Evolutionary conservation across 371 early-diverging fungal species (phyloP), one percentile per base, ranked within the genome.

Genomic region (Rozella allomycis): DNA sequence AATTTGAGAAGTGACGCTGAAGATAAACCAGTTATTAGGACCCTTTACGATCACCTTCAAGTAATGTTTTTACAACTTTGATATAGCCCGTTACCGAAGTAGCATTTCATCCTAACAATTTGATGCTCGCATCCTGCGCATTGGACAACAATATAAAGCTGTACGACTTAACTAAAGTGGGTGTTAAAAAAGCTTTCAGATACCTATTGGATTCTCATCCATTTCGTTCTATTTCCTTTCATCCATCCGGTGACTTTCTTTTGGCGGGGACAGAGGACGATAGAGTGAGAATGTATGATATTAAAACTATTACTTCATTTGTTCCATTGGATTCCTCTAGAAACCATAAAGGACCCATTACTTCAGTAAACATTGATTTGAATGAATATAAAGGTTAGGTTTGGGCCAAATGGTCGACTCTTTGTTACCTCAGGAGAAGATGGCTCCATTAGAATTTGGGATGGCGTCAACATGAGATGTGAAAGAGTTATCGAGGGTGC

Each of bases 41-140:
- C 84, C 4, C 59, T 85, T 25, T 82, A 82, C 49, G 80, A 87
- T 44, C 88, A 87, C 45, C n/a, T n/a, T n/a, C n/a, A n/a, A n/a
- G n/a, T n/a, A n/a, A n/a, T n/a, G n/a, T n/a, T n/a, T n/a, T n/a
- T n/a, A n/a, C n/a, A n/a, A n/a, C n/a, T n/a, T n/a, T n/a, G n/a
- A 47, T 50, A 21, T 22, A 13, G 32, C 64, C 70, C 19, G 72
- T 88, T 16, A 84, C 77, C 20, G 85, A 82, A 34, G 49, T 84
- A 7, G 66, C 70, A 20, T 88, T 86, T 46, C 90, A 91, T 42
- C 91, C 91, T 4, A 84, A 85, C 39, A 80, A 82, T 11, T 50
- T 72, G 6, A 78, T 82, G 2, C 58, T 90, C 19, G 91, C 86
- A 1, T 73, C 76, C 26, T 74, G 81, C 41, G 69, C 82, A 1